A percentile compares a stretch with the other conserved stretches of the same genome.
These are phyloP conservation scores for Rhodotorula paludigena DNA, from an alignment of 768 basidiomycete species.

Conservation along the genomic window DNA sequence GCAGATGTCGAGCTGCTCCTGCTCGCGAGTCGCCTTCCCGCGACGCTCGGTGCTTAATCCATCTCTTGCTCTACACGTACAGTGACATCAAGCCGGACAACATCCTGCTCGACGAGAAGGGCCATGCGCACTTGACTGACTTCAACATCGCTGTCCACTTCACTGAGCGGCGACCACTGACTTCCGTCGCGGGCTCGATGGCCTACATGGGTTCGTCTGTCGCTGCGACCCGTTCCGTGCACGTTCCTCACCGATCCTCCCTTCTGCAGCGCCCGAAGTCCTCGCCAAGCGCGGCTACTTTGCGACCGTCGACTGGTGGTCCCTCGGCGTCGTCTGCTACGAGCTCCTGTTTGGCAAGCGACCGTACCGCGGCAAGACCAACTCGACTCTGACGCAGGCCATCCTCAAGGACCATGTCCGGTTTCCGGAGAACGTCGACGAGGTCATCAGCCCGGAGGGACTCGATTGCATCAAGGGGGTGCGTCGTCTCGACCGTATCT, in stretches of 20 bases:
- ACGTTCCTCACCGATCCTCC: neutral
- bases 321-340: constrained; percentile 86
- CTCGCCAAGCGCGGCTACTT: constrained; percentile 89
- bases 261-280: constrained; percentile 71
- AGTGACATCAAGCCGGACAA: constrained; percentile 98
- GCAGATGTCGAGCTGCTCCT: no score
- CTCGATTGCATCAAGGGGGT: constrained; percentile 76
- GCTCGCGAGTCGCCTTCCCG: no score
- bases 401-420: constrained; percentile 79
- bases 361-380: constrained; percentile 86
- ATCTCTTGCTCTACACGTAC: neutral
- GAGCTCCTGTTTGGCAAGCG: constrained; percentile 84
- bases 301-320: constrained; percentile 91
- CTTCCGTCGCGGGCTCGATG: constrained; percentile 95
- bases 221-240: neutral
- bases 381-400: constrained; percentile 83
- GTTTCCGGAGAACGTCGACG: constrained; percentile 83
- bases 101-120: constrained; percentile 83
- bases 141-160: constrained; percentile 99
- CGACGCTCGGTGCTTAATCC: neutral
- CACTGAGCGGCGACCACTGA: constrained; percentile 78
- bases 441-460: constrained; percentile 67
- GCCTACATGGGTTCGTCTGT: constrained; percentile 82
- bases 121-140: constrained; percentile 95
- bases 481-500: constrained; percentile 45